Conservation (phyloP, 2,329 filamentous ascomycete species). For the Pseudogymnoascus verrucosus region DNA sequence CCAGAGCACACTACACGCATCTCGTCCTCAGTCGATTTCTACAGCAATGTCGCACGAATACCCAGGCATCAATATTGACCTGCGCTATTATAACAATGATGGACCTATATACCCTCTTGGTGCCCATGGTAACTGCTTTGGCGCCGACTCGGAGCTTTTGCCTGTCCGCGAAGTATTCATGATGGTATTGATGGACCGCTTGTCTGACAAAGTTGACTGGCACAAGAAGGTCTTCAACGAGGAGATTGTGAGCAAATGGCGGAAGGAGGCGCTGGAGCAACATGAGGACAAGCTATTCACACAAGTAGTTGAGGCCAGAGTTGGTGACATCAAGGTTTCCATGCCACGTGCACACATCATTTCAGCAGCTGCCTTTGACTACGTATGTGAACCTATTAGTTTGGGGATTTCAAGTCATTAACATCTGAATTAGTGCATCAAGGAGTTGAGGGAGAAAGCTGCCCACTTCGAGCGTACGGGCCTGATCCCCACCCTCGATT, state of each 20-base stretch:
- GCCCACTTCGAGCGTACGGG: conserved; percentile 15
- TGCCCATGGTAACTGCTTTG: neutral
- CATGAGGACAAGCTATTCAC: conserved; percentile 23
- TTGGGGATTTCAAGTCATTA: neutral
- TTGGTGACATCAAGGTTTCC: neutral
- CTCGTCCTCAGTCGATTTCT: neutral
- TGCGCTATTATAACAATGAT: neutral
- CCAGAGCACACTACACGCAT: neutral
- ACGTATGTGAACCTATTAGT: neutral
- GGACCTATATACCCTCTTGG: neutral
- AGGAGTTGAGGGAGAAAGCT: conserved; percentile 21
- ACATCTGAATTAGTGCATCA: conserved; percentile 14
- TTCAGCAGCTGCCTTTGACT: neutral
- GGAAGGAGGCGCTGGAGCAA: conserved; percentile 17
- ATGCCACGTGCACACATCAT: neutral
- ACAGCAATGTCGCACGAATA: conserved; percentile 5
- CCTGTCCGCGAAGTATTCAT: conserved; percentile 10
- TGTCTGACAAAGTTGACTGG: conserved; percentile 9
- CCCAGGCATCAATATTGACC: conserved; percentile 7
- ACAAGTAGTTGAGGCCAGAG: conserved; percentile 28
- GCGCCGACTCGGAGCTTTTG: neutral
- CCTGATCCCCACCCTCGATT: conserved; percentile 4
- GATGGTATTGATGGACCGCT: conserved; percentile 9
- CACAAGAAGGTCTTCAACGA: conserved; percentile 21
- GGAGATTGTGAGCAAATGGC: conserved; percentile 22